Percentiles rank a stretch among this genome's conserved stretches.
Evolutionary conservation across 495 filamentous ascomycete genomes (phyloP).

Genomic region (Patellaria atrata): DNA sequence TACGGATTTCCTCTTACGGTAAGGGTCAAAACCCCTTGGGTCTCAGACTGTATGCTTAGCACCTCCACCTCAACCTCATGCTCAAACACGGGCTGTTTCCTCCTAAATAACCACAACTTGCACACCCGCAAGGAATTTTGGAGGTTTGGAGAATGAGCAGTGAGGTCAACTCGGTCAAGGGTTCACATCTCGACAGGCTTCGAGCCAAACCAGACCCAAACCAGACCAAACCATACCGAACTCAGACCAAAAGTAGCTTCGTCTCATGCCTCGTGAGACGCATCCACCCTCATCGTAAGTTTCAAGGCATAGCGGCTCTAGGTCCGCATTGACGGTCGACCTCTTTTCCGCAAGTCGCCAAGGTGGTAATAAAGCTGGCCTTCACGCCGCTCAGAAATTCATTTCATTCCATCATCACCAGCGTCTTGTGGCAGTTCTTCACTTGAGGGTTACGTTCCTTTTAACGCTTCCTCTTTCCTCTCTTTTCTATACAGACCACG

Average conservation of each 20-base stretch:
- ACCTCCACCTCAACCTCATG: slow-evolving; percentile 9
- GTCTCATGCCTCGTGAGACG: slow-evolving; percentile 15
- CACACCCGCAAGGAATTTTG: slow-evolving; percentile 3
- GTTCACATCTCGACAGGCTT: too few relatives aligned
- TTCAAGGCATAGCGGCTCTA: slow-evolving; percentile 14
- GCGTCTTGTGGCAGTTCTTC: slow-evolving; percentile 9
- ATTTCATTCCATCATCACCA: slow-evolving; percentile 16
- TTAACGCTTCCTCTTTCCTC: slow-evolving; percentile 15
- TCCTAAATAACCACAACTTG: slow-evolving; percentile 17
- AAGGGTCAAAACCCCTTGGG: slow-evolving; percentile 8
- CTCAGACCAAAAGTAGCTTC: slow-evolving; percentile 9
- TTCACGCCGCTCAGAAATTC: slow-evolving; percentile 11
- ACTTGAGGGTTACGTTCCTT: slow-evolving; percentile 23
- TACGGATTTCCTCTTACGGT: slow-evolving; percentile 5
- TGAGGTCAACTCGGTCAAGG: too few relatives aligned
- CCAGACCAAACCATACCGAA: too few relatives aligned
- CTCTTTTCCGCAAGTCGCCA: slow-evolving; percentile 12
- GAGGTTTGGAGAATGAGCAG: too few relatives aligned
- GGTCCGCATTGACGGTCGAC: slow-evolving; percentile 11
- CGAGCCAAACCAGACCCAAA: too few relatives aligned
- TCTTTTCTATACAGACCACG: slow-evolving; percentile 17
- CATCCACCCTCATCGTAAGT: slow-evolving; percentile 19
- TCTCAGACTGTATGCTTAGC: slow-evolving; percentile 12
- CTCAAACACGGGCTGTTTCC: slow-evolving; percentile 18
- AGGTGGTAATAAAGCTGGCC: slow-evolving; percentile 13